Conservation (phyloP, 768 basidiomycete species). For the Boletus pseudopeckii region DNA sequence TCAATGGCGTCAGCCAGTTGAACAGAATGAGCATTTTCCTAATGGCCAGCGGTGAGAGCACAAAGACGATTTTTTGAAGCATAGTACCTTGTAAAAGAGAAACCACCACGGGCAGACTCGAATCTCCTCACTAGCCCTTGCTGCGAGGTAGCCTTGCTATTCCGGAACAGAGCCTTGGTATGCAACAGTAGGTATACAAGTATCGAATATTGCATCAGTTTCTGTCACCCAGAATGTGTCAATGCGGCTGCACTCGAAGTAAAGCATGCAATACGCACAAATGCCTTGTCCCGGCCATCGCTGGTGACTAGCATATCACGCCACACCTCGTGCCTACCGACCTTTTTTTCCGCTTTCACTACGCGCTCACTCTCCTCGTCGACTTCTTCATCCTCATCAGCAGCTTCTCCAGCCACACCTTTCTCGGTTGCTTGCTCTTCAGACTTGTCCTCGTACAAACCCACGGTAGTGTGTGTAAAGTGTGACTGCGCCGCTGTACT, state of each 20-base stretch:
- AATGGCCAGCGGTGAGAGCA: constrained; percentile 7
- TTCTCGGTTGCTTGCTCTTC: constrained; percentile 32
- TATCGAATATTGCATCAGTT: constrained; percentile 84
- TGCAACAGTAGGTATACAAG: constrained; percentile 74
- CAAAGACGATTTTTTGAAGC: constrained; percentile 5
- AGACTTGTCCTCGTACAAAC: constrained; percentile 43
- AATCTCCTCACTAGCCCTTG: constrained; percentile 56
- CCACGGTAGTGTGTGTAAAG: constrained; percentile 17
- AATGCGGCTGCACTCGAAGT: neutral
- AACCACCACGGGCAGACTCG: constrained; percentile 48
- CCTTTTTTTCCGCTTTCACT: constrained; percentile 42
- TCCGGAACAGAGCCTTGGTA: constrained; percentile 48
- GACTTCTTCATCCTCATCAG: constrained; percentile 39
- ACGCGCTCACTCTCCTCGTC: constrained; percentile 48
- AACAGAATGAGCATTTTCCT: constrained; percentile 81
- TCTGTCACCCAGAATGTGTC: constrained; percentile 41
- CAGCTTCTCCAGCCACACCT: constrained; percentile 13
- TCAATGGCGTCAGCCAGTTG: constrained; percentile 80
- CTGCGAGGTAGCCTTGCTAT: constrained; percentile 46
- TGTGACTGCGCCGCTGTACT: constrained; percentile 27
- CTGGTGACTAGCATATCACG: constrained; percentile 75
- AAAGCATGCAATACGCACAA: constrained; percentile 49
- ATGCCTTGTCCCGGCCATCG: constrained; percentile 79
- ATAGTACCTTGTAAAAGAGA: constrained; percentile 72
- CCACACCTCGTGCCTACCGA: constrained; percentile 70